Evolutionary conservation across 2,329 filamentous ascomycete genomes (phyloP).

Genomic region (Fusarium vanettenii): DNA sequence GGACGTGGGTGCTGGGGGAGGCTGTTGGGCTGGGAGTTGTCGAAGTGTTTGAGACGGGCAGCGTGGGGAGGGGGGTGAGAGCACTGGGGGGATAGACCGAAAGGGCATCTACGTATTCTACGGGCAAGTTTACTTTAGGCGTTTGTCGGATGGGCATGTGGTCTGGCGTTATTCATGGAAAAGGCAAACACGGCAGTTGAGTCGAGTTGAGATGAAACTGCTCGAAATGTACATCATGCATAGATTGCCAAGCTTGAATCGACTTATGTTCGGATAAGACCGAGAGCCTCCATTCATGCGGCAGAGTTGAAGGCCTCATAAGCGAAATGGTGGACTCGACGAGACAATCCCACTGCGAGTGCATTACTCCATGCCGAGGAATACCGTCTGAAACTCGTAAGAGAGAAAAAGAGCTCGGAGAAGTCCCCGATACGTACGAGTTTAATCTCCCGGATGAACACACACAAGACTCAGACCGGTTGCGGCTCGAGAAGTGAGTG

Average conservation of each 20-base stretch:
- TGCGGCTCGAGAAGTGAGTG: not conserved
- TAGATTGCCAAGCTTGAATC: not conserved
- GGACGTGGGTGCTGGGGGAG: conserved; percentile 78
- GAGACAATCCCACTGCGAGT: not conserved
- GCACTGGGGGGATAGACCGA: conserved; percentile 46
- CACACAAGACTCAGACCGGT: not conserved
- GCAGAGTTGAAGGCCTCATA: not conserved
- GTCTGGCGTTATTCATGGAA: not conserved
- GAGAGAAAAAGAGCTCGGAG: not conserved
- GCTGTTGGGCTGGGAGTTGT: conserved; percentile 76
- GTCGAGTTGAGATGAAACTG: not conserved
- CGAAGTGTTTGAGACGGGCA: conserved; percentile 80
- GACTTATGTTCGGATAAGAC: not conserved
- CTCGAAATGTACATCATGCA: not conserved
- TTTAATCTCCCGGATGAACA: not conserved
- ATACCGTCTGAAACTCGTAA: not conserved
- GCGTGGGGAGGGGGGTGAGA: conserved; percentile 76
- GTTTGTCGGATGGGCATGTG: not conserved
- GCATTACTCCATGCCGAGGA: not conserved
- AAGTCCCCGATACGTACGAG: not conserved
- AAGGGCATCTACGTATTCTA: not conserved
- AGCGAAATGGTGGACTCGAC: not conserved
- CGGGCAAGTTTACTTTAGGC: not conserved
- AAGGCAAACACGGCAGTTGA: not conserved
- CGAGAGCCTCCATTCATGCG: not conserved